These are phyloP conservation scores for Melanopsichium pennsylvanicum DNA, from an alignment of 1,284 basidiomycete species.

Conservation along the genomic window DNA sequence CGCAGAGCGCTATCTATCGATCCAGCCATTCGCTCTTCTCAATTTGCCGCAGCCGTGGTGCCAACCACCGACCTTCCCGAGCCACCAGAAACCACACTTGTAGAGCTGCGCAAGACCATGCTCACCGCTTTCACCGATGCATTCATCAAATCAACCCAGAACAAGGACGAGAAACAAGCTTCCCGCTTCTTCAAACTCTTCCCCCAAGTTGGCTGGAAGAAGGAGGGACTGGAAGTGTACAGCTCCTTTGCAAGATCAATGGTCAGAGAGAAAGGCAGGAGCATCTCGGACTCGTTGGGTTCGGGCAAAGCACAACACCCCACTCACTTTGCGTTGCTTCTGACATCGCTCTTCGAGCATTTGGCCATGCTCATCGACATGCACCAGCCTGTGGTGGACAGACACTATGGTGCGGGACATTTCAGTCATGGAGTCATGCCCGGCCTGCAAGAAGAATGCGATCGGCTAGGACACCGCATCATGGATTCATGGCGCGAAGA, in stretches of 20 bases:
- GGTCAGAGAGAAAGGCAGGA: constrained; percentile 68
- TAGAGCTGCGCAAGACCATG: constrained; percentile 77
- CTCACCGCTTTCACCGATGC: constrained; percentile 79
- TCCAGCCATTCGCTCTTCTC: constrained; percentile 77
- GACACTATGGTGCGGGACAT: constrained; percentile 77
- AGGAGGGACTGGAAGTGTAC: constrained; percentile 93
- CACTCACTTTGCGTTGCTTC: constrained; percentile 47
- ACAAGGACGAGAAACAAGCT: constrained; percentile 74
- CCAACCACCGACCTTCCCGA: constrained; percentile 87
- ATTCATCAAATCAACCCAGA: constrained; percentile 82
- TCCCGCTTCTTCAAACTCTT: constrained; percentile 96
- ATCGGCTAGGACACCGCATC: constrained; percentile 79
- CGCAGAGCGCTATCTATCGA: constrained; percentile 86
- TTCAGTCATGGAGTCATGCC: constrained; percentile 71
- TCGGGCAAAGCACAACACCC: constrained; percentile 44
- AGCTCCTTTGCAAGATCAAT: constrained; percentile 90
- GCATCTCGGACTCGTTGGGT: constrained; percentile 39
- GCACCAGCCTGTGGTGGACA: constrained; percentile 95
- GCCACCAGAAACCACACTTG: constrained; percentile 83
- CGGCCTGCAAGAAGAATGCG: constrained; percentile 83
- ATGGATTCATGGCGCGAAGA: constrained; percentile 85
- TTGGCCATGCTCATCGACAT: constrained; percentile 95
- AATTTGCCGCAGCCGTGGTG: constrained; percentile 86
- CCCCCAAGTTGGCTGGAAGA: constrained; percentile 80
- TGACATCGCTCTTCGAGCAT: constrained; percentile 88